These are phyloP conservation scores for Wickerhamiella azymoides DNA, from an alignment of 805 yeast genomes.

Conservation along the genomic window DNA sequence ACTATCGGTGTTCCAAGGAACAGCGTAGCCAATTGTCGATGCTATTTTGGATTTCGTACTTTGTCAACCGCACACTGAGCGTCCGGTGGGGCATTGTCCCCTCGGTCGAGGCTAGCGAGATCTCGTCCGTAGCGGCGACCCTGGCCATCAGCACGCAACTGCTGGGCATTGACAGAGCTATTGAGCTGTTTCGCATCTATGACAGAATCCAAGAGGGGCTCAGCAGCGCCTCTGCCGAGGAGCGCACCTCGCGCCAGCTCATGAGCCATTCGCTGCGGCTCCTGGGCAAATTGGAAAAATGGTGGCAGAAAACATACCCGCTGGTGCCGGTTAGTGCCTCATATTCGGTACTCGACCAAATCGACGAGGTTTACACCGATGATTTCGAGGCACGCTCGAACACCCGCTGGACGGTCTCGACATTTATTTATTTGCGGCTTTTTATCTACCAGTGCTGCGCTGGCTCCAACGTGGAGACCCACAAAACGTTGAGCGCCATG, in stretches of 20 bases:
- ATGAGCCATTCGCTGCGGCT: not conserved
- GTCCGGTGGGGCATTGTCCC: not conserved
- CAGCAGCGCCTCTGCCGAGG: constrained; percentile 1
- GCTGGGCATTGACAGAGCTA: not conserved
- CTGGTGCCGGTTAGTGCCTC: not conserved
- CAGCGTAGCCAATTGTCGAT: not conserved
- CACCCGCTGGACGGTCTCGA: not conserved
- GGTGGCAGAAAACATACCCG: constrained; percentile 3
- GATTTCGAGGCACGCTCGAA: not conserved
- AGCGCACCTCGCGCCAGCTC: not conserved
- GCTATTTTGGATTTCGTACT: constrained; percentile 3
- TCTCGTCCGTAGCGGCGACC: not conserved
- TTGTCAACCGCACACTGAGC: not conserved
- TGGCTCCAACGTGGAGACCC: not conserved
- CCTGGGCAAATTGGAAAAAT: not conserved
- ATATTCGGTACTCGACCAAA: not conserved
- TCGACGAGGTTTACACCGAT: not conserved
- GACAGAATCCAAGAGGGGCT: not conserved
- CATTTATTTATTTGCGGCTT: not conserved
- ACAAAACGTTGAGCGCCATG: constrained; percentile 1
- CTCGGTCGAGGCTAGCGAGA: not conserved
- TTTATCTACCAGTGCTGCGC: constrained; percentile 1
- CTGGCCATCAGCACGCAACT: not conserved
- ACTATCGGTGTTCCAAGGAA: not conserved
- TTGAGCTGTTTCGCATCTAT: not conserved